Evolutionary conservation across 495 filamentous ascomycete species (phyloP), one percentile per base, ranked within the genome.

Genomic region (Pyrenopolyporus hunteri): DNA sequence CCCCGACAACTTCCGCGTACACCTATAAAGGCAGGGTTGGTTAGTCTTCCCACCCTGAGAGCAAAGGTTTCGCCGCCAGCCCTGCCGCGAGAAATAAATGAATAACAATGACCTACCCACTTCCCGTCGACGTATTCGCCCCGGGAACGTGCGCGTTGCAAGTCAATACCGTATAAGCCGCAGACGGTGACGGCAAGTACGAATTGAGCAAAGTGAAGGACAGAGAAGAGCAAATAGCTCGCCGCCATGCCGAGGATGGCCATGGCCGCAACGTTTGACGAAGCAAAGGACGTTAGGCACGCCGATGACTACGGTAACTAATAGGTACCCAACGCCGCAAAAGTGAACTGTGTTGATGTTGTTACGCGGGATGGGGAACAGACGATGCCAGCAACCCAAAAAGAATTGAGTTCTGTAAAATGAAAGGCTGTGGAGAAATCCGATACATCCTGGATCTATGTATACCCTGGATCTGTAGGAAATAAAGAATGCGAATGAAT

Each of bases 111-210:
- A 7, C 79, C 19, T 70, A 84, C 82, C 89, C 90, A 95, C 80
- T 87, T 87, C 2, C 82, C 73, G 68, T 90, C 80, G 3, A 74
- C 70, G 52, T 82, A 74, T 22, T 76, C 65, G 53, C 77, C 65
- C 6, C 77, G 69, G 29, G 84, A 71, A n/a, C 74, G 72, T 6
- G 88, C 85, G 40, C 80, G 70, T 52, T 83, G 73, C 7, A 95
- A 76, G 66, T 94, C 88, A 28, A 77, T 69, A 50, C 87, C 89
- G 70, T 97, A 97, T 28, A 97, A 85, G 3, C 86, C 91, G 57
- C 86, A 83, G 53, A 94, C 89, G 0, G 86, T 80, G 42, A 96
- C 66, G 14, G 85, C 90, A 58, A 95, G 78, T 61, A 87, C 77
- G 68, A 96, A 85, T 64, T 93, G 88, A 39, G 83, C 69, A 74